Evolutionary conservation across 2,329 filamentous ascomycete genomes (phyloP).

Genomic region (Lanzia echinophila): DNA sequence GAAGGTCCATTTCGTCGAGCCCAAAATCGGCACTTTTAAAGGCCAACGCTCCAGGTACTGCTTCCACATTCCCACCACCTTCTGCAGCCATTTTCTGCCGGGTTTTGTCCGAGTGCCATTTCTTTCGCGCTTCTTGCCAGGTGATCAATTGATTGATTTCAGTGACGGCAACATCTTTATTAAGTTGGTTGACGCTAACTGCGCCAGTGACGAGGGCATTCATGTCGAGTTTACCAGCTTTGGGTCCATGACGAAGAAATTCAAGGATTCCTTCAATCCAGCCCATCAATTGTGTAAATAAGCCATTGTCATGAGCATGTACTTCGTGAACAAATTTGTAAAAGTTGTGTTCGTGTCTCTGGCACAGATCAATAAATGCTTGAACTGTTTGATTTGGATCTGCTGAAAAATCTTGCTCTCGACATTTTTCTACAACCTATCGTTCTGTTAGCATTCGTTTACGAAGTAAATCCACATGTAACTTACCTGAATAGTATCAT

Average conservation of each 20-base stretch:
- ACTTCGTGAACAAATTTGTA: slow-evolving; percentile 99
- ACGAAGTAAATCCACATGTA: not conserved
- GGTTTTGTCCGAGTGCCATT: slow-evolving; percentile 97
- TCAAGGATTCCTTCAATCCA: slow-evolving; percentile 96
- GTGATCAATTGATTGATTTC: slow-evolving; percentile 83
- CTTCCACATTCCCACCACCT: slow-evolving; percentile 43
- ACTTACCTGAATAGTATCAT: slow-evolving; percentile 78
- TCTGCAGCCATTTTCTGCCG: slow-evolving; percentile 97
- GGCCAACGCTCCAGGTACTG: slow-evolving; percentile 45
- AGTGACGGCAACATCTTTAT: slow-evolving; percentile 63
- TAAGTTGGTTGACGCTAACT: slow-evolving; percentile 57
- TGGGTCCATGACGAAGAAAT: slow-evolving; percentile 81
- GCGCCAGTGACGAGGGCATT: slow-evolving; percentile 87
- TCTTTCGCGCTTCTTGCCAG: slow-evolving; percentile 94
- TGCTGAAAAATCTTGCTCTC: slow-evolving; percentile 75
- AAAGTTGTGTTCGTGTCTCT: slow-evolving; percentile 90
- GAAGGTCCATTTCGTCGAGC: slow-evolving; percentile 75
- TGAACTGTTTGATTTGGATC: slow-evolving; percentile 98
- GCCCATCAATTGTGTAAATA: slow-evolving; percentile 93
- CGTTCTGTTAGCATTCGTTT: slow-evolving; percentile 13
- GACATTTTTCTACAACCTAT: slow-evolving; percentile 57
- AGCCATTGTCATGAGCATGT: slow-evolving; percentile 89
- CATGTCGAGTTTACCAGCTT: slow-evolving; percentile 83
- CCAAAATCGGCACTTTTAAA: slow-evolving; percentile 87
- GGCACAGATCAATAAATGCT: slow-evolving; percentile 93